Evolutionary conservation across 2,329 filamentous ascomycete species (phyloP), one percentile per base, ranked within the genome.

Genomic region (Periconia digitata): DNA sequence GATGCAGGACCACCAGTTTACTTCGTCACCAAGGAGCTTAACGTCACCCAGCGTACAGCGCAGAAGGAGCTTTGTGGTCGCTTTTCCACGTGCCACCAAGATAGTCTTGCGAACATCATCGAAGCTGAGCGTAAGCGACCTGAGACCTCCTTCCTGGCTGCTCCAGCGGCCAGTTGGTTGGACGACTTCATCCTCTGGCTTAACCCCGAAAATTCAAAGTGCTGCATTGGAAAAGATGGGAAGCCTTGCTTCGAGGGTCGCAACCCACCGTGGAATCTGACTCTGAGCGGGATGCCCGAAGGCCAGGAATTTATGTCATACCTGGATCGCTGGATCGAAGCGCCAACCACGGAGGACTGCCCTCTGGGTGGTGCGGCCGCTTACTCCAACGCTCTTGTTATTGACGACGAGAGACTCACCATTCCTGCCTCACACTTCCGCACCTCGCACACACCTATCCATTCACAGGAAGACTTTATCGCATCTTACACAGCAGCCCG

Each of bases 141-240:
- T 0, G 83, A 95, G 6, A 79, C 92, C 1, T 96, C 91, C 1
- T 97, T 91, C 70, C 90, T 99, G 57, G 82, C 90, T 6, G 86
- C 92, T 8, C 88, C 91, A 0, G 86, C 92, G 0, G 94, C 95
- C 3, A 96, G 89, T 70, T 99, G 94, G 94, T 82, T 99, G 16
- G 94, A 99, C 57, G 94, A 99, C 67, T 97, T 90, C 74, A 90
- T 97, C 73, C 81, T 90, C 50, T 99, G 94, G 92, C 77, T 97
- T n/a, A 95, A 97, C 59, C 94, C 94, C 0, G 60, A 68, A 22
- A 70, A 71, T 37, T 87, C 91, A 38, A 75, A 80, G 32, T 85
- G 84, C 74, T 96, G 89, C 61, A 79, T 88, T 32, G 85, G 92
- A 23, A 65, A 71, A 16, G 64, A 67, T 13, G 83, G 83, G 39